Percentiles rank a stretch among this genome's conserved stretches.
Conservation (phyloP, 2,329 filamentous ascomycete species). For the Cercospora canescens region DNA sequence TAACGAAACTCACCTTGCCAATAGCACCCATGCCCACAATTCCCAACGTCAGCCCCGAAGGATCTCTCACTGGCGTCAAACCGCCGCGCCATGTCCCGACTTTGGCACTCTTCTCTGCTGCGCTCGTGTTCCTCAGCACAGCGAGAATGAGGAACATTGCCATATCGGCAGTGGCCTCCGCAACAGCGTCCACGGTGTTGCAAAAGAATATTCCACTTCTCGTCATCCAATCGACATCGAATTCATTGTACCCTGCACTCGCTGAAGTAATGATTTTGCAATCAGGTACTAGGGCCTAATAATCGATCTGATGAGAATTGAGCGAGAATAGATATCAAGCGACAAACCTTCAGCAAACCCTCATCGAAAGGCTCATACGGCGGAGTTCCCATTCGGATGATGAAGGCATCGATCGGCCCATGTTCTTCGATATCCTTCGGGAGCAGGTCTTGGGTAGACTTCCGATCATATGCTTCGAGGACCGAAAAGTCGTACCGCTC, state of each 20-base stretch:
- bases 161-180: slow-evolving; percentile 42
- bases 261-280: slow-evolving; percentile 51
- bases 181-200: slow-evolving; percentile 52
- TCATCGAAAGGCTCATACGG: neutral
- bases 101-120: slow-evolving; percentile 15
- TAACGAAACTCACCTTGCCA: slow-evolving; percentile 27
- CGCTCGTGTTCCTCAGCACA: slow-evolving; percentile 41
- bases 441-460: neutral
- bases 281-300: slow-evolving; percentile 39
- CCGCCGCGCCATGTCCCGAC: slow-evolving; percentile 17
- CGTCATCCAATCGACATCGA: slow-evolving; percentile 24
- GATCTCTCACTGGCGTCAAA: slow-evolving; percentile 54
- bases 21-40: slow-evolving; percentile 68
- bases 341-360: neutral
- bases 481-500: neutral
- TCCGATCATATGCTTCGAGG: neutral
- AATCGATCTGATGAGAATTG: too few relatives aligned
- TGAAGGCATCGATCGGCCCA: neutral
- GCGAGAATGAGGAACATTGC: slow-evolving; percentile 44
- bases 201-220: slow-evolving; percentile 46
- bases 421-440: neutral
- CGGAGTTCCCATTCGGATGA: neutral
- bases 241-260: slow-evolving; percentile 38
- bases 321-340: too few relatives aligned
- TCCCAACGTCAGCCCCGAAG: slow-evolving; percentile 60